Evolutionary conservation across 495 filamentous ascomycete genomes (phyloP).

Genomic region (Aspergillus conjunctus): DNA sequence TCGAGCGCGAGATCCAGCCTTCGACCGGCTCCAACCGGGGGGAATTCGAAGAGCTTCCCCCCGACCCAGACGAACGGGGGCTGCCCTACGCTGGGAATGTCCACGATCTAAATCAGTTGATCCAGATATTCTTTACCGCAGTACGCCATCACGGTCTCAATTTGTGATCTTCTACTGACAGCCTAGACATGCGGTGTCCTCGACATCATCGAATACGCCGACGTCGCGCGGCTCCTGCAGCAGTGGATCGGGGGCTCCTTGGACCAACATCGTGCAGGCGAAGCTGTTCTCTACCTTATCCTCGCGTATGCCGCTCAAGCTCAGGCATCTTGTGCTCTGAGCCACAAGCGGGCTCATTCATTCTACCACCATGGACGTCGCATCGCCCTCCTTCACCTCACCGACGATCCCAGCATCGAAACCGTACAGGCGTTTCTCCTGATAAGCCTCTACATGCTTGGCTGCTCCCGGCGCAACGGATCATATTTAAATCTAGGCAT

Average conservation of each 20-base stretch:
- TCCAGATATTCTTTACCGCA: neutral
- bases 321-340: neutral
- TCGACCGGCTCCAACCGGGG: neutral
- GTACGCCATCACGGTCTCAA: neutral
- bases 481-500: neutral
- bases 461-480: slow-evolving; percentile 1
- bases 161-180: neutral
- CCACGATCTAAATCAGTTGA: slow-evolving; percentile 1
- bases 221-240: neutral
- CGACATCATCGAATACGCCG: neutral
- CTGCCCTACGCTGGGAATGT: neutral
- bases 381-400: slow-evolving; percentile 2
- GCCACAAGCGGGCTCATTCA: neutral
- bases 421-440: slow-evolving; percentile 7
- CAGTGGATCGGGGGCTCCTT: slow-evolving; percentile 1
- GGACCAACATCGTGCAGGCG: neutral
- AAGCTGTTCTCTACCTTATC: slow-evolving; percentile 5
- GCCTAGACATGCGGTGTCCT: neutral
- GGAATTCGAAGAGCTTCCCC: slow-evolving; percentile 4
- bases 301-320: slow-evolving; percentile 5
- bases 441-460: slow-evolving; percentile 8
- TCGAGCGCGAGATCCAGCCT: neutral
- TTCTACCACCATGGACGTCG: slow-evolving; percentile 9
- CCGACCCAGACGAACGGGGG: neutral
- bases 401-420: slow-evolving; percentile 3